Conservation (phyloP, 2,329 filamentous ascomycete species). For the Hirsutella rhossiliensis region DNA sequence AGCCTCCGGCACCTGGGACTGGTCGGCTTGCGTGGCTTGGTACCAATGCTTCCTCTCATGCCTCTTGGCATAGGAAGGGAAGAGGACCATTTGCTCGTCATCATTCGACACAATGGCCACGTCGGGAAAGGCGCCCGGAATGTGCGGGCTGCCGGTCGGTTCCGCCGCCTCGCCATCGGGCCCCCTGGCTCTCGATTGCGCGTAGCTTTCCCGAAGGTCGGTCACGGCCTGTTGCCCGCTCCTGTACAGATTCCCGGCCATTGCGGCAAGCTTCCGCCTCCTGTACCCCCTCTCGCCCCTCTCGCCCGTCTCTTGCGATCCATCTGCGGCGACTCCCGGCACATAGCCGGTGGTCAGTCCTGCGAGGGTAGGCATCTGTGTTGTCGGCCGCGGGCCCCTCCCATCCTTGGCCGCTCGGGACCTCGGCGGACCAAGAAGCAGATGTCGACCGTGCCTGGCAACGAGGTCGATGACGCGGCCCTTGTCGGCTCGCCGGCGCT, state of each 20-base stretch:
- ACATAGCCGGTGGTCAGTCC: constrained; percentile 15
- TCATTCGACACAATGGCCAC: constrained; percentile 69
- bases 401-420: constrained; percentile 15
- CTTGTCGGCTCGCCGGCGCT: constrained; percentile 40
- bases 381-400: constrained; percentile 15
- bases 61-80: constrained; percentile 81
- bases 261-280: constrained; percentile 62
- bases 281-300: constrained; percentile 54
- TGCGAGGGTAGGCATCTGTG: constrained; percentile 15
- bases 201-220: constrained; percentile 47
- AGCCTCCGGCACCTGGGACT: constrained; percentile 18
- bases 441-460: constrained; percentile 27
- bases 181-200: constrained; percentile 32
- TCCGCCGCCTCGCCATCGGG: constrained; percentile 15
- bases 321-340: constrained; percentile 11
- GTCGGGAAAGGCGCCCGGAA: constrained; percentile 72
- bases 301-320: constrained; percentile 11
- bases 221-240: constrained; percentile 44
- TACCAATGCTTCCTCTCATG: constrained; percentile 42
- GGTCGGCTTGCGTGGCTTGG: constrained; percentile 13
- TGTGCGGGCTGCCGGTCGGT: constrained; percentile 24
- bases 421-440: constrained; percentile 27
- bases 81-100: constrained; percentile 86
- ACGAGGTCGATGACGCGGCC: constrained; percentile 32
- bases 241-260: constrained; percentile 45